A percentile compares a stretch with the other conserved stretches of the same genome.
These are phyloP conservation scores for Boletus sp. DNA, from an alignment of 1,284 basidiomycete genomes.

Conservation along the genomic window DNA sequence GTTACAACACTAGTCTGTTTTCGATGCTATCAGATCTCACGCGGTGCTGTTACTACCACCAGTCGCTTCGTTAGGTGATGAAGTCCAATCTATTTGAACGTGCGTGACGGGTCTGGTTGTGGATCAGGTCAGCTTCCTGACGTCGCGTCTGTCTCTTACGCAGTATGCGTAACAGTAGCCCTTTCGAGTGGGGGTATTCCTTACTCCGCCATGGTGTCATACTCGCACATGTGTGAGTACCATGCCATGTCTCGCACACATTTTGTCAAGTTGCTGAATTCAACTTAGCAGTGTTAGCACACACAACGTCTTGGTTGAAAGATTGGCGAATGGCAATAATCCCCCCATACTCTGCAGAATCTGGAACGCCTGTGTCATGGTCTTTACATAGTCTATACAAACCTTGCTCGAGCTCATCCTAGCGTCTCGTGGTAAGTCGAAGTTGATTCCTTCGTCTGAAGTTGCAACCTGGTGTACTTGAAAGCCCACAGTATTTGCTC, in stretches of 20 bases:
- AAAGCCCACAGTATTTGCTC: constrained; percentile 14
- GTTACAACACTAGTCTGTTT: constrained; percentile 17
- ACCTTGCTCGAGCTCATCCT: constrained; percentile 18
- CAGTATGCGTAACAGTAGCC: constrained; percentile 21
- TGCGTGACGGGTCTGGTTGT: constrained; percentile 3
- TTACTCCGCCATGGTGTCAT: constrained; percentile 18
- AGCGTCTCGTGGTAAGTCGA: constrained; percentile 20
- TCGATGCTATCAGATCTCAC: background rate
- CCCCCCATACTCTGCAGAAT: constrained; percentile 7
- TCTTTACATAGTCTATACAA: constrained; percentile 8
- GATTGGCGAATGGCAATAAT: constrained; percentile 13
- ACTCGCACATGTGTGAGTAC: constrained; percentile 17
- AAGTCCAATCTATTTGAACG: constrained; percentile 23
- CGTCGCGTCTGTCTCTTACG: background rate
- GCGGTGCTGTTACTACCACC: background rate
- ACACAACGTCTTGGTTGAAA: constrained; percentile 7
- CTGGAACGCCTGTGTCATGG: constrained; percentile 11
- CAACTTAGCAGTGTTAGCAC: too few relatives aligned
- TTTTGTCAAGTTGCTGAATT: background rate
- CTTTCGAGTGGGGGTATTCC: constrained; percentile 25
- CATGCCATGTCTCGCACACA: background rate
- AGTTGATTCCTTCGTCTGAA: background rate
- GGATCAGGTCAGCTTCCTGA: background rate
- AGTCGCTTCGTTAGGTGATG: constrained; percentile 19
- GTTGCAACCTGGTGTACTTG: too few relatives aligned